These are phyloP conservation scores for Sclerotinia subarctica DNA, from an alignment of 2,329 filamentous ascomycete genomes.

Conservation along the genomic window DNA sequence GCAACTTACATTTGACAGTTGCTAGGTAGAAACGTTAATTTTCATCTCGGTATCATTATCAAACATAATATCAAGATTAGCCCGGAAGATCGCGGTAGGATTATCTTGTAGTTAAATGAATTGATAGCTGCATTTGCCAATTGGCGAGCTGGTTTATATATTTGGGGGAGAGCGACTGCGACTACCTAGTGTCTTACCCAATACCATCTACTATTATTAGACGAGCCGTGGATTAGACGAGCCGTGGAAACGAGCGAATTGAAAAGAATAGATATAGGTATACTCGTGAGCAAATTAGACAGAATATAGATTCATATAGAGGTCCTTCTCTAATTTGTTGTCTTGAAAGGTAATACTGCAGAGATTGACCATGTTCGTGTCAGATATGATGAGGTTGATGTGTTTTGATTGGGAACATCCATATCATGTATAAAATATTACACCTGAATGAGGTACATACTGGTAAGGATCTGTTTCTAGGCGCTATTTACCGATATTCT, in stretches of 20 bases:
- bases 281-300: background rate
- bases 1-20: background rate
- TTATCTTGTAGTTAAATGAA: background rate
- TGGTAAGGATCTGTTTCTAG: no score
- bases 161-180: background rate
- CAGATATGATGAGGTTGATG: background rate
- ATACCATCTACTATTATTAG: background rate
- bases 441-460: no score
- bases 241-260: background rate
- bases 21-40: background rate
- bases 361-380: background rate
- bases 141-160: background rate
- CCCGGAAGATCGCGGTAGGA: background rate
- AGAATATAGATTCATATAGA: background rate
- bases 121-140: rapidly evolving
- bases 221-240: background rate
- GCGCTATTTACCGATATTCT: no score
- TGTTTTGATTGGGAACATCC: background rate
- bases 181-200: no score
- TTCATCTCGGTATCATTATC: no score
- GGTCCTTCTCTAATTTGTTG: background rate
- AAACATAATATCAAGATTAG: background rate
- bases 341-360: background rate
- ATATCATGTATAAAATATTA: no score
- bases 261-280: background rate